Conservation (phyloP, 2,329 filamentous ascomycete genomes). For the Fusarium tjaetaba region DNA sequence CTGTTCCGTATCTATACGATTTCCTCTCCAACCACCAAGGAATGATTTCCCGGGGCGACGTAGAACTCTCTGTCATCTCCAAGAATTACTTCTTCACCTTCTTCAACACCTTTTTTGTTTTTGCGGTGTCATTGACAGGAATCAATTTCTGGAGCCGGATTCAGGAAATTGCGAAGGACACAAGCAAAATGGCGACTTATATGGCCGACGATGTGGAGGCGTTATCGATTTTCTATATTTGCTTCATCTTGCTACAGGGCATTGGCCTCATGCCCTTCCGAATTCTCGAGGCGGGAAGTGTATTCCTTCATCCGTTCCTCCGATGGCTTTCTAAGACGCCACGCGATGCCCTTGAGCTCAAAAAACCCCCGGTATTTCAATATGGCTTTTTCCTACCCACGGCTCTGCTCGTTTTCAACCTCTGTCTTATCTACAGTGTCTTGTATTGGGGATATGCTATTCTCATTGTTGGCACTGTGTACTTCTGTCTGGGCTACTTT, state of each 20-base stretch:
- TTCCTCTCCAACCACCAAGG: conserved; percentile 92
- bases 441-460: conserved; percentile 83
- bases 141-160: conserved; percentile 78
- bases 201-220: conserved; percentile 62
- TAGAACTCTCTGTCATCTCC: conserved; percentile 93
- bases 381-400: conserved; percentile 97
- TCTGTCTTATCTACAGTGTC: conserved; percentile 94
- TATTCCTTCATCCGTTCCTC: conserved; percentile 84
- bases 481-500: conserved; percentile 85
- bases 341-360: conserved; percentile 84
- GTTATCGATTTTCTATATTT: conserved; percentile 87
- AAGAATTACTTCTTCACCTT: conserved; percentile 99
- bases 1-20: conserved; percentile 94
- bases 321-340: conserved; percentile 85
- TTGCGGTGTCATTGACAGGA: conserved; percentile 87
- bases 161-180: conserved; percentile 79
- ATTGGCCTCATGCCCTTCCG: conserved; percentile 94
- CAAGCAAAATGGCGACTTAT: conserved; percentile 68
- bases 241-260: conserved; percentile 92
- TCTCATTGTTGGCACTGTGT: conserved; percentile 82
- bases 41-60: conserved; percentile 93
- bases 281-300: conserved; percentile 87
- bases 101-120: conserved; percentile 98
- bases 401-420: conserved; percentile 90
- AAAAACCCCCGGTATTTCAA: conserved; percentile 86